Evolutionary conservation across 352 stramenopile genomes (phyloP), one percentile per base, ranked within the genome.

Genomic region (Pythium chondricola): DNA sequence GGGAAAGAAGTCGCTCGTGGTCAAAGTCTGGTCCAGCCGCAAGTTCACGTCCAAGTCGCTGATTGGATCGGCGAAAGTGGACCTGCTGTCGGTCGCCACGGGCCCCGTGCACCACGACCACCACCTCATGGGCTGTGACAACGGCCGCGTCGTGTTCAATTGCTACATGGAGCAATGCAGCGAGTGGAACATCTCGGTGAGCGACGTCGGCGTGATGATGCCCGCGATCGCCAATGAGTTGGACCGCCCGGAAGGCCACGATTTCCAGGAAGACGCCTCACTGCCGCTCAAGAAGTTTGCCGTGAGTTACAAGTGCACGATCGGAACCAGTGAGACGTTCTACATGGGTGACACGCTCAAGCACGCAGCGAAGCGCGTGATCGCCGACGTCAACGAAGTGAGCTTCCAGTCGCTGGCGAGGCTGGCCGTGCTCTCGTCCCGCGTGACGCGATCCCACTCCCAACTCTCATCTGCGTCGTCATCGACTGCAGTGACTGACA

Each of bases 161-260:
- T 92, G 81, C 61, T 95, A 95, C 67, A 95, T 95, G 83, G 83
- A 95, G 48, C 83, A 95, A 51, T 94, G 83, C 58, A 91, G 72
- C 59, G 80, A 92, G 36, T 94, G 83, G 83, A 91, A 89, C 45
- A 94, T 94, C 48, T 88, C 74, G 0, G 81, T 94, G 35, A 94
- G 83, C 47, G 81, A 94, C 41, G 75, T 94, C 6, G 83, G 81
- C 3, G 71, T 94, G 17, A 92, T 94, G 78, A 94, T 94, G 83
- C 83, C 83, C 0, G 81, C 79, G 13, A 91, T 94, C 52, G 73
- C 81, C 13, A 92, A 94, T 46, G 83, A 94, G 50, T 48, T 94
- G n/a, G 83, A 94, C 40, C 74, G 83, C 11, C 83, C 83, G 2
- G 83, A 95, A 68, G 83, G 82, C 40, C 83, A 95, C 43, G 83